Conservation (phyloP, 495 filamentous ascomycete species). For the Penicillium bovifimosum region DNA sequence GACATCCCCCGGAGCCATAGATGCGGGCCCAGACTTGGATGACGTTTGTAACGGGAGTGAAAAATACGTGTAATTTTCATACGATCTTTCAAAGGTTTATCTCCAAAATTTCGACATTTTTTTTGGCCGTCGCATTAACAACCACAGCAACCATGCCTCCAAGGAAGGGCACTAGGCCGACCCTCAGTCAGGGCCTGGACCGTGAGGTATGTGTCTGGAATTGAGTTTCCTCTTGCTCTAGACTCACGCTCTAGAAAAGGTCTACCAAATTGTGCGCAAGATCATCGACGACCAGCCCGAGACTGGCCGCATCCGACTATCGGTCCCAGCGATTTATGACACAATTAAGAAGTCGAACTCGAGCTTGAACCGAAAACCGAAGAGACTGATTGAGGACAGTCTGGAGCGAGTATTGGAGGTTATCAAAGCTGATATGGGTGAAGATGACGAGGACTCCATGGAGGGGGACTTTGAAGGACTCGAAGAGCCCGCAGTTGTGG, state of each 20-base stretch:
- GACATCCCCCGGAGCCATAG: not conserved
- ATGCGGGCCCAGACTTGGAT: slow-evolving; percentile 7
- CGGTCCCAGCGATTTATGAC: slow-evolving; percentile 63
- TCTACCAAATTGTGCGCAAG: slow-evolving; percentile 73
- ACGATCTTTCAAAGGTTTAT: slow-evolving; percentile 1
- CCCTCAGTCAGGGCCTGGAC: slow-evolving; percentile 50
- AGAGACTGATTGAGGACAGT: slow-evolving; percentile 73
- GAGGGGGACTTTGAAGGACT: slow-evolving; percentile 64
- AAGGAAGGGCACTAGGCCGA: slow-evolving; percentile 41
- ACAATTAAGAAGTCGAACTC: slow-evolving; percentile 80
- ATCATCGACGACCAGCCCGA: slow-evolving; percentile 58
- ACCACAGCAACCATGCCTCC: slow-evolving; percentile 22
- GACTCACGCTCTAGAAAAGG: slow-evolving; percentile 27
- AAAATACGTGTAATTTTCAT: slow-evolving; percentile 16
- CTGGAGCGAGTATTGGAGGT: slow-evolving; percentile 80
- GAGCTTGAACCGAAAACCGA: slow-evolving; percentile 71
- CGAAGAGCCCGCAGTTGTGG: slow-evolving; percentile 35
- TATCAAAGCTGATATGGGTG: slow-evolving; percentile 56
- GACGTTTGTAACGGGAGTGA: slow-evolving; percentile 21
- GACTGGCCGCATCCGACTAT: slow-evolving; percentile 43
- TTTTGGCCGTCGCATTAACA: slow-evolving; percentile 17
- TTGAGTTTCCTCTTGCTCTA: slow-evolving; percentile 1
- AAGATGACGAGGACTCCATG: slow-evolving; percentile 49
- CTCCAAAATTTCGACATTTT: slow-evolving; percentile 17
- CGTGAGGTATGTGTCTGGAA: slow-evolving; percentile 41